Evolutionary conservation across 2,329 filamentous ascomycete species (phyloP), one percentile per base, ranked within the genome.

Genomic region (Sclerotiophoma versabilis): DNA sequence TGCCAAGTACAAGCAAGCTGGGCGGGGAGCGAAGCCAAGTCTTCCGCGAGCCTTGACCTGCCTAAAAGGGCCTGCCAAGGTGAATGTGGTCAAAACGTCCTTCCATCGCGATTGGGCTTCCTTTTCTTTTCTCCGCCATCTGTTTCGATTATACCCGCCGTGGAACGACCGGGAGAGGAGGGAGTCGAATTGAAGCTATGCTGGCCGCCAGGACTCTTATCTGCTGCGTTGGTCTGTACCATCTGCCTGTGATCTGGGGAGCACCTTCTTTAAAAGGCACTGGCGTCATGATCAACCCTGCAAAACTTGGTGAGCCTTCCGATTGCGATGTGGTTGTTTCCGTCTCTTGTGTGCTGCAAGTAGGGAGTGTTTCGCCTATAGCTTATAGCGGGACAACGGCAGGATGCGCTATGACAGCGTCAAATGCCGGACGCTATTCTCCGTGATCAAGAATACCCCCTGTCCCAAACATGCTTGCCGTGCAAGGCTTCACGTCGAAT

Each of bases 21-120:
- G 20, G 47, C 41, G 32, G 44, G 43, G 45, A 30, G 34, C 14
- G n/a, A 41, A 53, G 60, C 60, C 56, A 61, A 63, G 55, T 45
- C 20, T 27, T 43, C 41, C 32, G 32, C 34, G 11, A 38, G 23
- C 34, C 12, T 45, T 50, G 41, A 59, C 55, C 55, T 63, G 47
- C 58, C 60, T 32, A 33, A 45, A 51, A 5, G 6, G 23, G 46
- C 2, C 7, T 19, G 58, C 60, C 50, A 63, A 63, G 46, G n/a
- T 22, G 14, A 22, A 34, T 47, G 42, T 19, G 45, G 19, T n/a
- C 3, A 12, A 14, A 15, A 17, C 2, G 15, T 5, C 6, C 5
- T 5, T 6, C 6, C 5, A 8, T 6, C n/a, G 8, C 14, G 14
- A 45, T 29, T 41, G 45, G 51, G 10, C 33, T 1, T 6, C 9